Evolutionary conservation across 352 stramenopile genomes (phyloP).

Genomic region (Phytophthora pseudosyringae): DNA sequence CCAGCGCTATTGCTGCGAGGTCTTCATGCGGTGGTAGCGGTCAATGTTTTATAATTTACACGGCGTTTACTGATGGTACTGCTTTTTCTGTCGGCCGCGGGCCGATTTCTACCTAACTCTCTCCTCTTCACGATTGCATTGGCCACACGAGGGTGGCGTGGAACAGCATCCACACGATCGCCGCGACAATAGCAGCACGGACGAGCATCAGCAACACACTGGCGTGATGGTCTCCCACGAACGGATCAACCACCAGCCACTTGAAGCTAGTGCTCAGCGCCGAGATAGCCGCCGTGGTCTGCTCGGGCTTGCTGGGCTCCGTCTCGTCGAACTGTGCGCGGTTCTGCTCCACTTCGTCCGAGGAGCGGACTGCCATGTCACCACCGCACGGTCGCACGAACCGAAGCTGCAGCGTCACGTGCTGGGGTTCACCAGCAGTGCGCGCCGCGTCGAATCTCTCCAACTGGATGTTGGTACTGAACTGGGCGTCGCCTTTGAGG

Average conservation of each 20-base stretch:
- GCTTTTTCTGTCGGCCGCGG: slow-evolving; percentile 25
- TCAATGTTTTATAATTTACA: slow-evolving; percentile 44
- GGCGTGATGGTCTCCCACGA: slow-evolving; percentile 32
- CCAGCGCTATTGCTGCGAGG: neutral
- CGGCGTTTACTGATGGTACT: slow-evolving; percentile 33
- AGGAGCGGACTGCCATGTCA: slow-evolving; percentile 26
- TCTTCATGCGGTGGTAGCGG: slow-evolving; percentile 6
- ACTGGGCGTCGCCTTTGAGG: slow-evolving; percentile 44
- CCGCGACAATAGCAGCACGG: slow-evolving; percentile 39
- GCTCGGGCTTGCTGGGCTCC: slow-evolving; percentile 19
- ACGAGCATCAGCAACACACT: slow-evolving; percentile 48
- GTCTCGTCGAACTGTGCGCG: slow-evolving; percentile 6
- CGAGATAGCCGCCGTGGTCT: neutral
- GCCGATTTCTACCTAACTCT: slow-evolving; percentile 29
- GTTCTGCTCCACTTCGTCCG: slow-evolving; percentile 35
- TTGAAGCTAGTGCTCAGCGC: slow-evolving; percentile 26
- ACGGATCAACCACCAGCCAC: slow-evolving; percentile 41
- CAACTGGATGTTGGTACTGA: slow-evolving; percentile 55
- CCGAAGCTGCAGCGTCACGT: slow-evolving; percentile 43
- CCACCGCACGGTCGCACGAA: slow-evolving; percentile 31
- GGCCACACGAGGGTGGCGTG: slow-evolving; percentile 32
- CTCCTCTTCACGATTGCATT: slow-evolving; percentile 28
- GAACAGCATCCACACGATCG: slow-evolving; percentile 48
- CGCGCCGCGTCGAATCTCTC: slow-evolving; percentile 47
- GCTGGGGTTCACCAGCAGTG: slow-evolving; percentile 34